These are phyloP conservation scores for Ramularia collo-cygni DNA, from an alignment of 2,329 filamentous ascomycete species.

Conservation along the genomic window DNA sequence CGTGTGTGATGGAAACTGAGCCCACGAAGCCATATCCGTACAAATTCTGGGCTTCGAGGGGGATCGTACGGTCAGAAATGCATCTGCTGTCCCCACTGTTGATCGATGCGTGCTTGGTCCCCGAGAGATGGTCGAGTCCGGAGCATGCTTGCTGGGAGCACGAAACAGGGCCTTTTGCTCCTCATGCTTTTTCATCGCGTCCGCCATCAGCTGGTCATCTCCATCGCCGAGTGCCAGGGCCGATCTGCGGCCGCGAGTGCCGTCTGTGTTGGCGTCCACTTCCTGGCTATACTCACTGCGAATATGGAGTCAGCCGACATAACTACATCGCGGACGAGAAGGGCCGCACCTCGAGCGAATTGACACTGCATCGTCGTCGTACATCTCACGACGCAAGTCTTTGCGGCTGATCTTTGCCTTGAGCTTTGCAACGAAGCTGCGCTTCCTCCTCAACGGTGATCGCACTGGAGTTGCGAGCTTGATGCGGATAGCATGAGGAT, in stretches of 20 bases:
- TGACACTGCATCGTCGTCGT: background rate
- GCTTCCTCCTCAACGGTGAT: background rate
- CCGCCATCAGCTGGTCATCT: constrained; percentile 25
- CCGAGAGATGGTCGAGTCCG: background rate
- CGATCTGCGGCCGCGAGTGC: too few relatives aligned
- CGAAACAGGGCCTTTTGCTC: constrained; percentile 30
- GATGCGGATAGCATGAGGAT: background rate
- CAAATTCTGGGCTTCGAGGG: constrained; percentile 14
- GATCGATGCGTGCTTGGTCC: too few relatives aligned
- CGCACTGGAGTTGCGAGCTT: background rate
- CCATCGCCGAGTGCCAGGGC: background rate
- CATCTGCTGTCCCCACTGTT: background rate
- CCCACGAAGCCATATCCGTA: constrained; percentile 2
- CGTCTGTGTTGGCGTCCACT: too few relatives aligned
- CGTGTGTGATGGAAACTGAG: background rate
- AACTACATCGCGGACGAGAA: background rate
- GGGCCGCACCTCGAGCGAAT: background rate
- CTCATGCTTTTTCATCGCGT: constrained; percentile 28
- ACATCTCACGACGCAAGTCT: background rate
- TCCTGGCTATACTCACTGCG: too few relatives aligned
- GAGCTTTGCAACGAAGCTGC: background rate
- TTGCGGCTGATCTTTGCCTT: constrained; percentile 1
- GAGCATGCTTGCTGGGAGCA: constrained; percentile 21
- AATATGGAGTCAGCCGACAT: too few relatives aligned
- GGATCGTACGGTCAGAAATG: background rate